Conservation (phyloP, 2,329 filamentous ascomycete genomes). For the Acarospora socialis region DNA sequence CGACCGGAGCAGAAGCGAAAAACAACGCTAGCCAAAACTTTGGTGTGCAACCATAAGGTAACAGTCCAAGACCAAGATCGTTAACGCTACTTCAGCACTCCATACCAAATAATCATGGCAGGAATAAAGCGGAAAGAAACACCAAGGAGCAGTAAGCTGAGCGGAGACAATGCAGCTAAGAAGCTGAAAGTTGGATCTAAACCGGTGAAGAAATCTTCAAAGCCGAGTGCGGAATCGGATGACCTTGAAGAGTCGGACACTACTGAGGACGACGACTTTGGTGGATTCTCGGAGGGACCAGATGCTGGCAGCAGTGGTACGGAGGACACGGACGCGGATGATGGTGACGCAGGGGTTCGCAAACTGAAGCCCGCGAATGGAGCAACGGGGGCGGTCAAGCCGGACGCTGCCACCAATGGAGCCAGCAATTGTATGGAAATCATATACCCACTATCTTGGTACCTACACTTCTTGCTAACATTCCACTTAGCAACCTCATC, state of each 20-base stretch:
- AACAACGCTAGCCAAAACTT: conserved; percentile 6
- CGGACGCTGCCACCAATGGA: too few species aligned
- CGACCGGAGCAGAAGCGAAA: too few species aligned
- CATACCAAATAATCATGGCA: conserved; percentile 20
- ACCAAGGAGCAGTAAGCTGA: not conserved
- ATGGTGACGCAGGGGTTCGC: too few species aligned
- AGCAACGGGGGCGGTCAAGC: too few species aligned
- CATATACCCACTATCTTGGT: conserved; percentile 7
- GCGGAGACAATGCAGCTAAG: conserved; percentile 2
- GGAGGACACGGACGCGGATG: too few species aligned
- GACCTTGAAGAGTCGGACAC: too few species aligned
- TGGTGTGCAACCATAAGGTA: not conserved
- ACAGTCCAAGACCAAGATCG: too few species aligned
- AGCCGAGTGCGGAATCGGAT: too few species aligned
- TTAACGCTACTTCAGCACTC: too few species aligned
- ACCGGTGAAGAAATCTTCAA: not conserved
- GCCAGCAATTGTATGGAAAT: conserved; percentile 15
- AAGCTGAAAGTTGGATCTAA: conserved; percentile 5
- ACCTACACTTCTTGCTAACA: conserved; percentile 5
- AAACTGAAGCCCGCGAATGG: too few species aligned
- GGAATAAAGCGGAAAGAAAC: conserved; percentile 26
- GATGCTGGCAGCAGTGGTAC: too few species aligned
- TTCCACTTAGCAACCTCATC: conserved; percentile 48
- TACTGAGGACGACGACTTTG: conserved; percentile 19
- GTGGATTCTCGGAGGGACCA: conserved; percentile 17